Base-by-base conservation (phyloP, 306 rosid genomes). In the Clitoria ternatea region DNA sequence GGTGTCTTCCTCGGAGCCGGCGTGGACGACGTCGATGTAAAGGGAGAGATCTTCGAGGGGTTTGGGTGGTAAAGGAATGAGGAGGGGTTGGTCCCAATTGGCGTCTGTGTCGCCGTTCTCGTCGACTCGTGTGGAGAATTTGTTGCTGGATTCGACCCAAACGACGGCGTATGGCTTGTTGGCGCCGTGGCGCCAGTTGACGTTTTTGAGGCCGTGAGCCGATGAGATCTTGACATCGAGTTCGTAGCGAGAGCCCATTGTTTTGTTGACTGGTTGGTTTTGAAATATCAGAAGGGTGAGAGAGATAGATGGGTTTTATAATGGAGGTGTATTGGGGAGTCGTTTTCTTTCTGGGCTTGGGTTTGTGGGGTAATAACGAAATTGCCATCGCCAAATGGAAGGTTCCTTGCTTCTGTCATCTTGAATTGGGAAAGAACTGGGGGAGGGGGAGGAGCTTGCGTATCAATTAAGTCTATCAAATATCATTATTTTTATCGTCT, bases 171-270 rank as follows among this genome's bases (percentile, higher is more conserved):
- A 93, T 0, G 98, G 94, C 43, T 47, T 76, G 64, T 73, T 74
- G 0, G 73, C 22, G 4, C 98, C 98, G 75, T 87, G 33, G 22
- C 92, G 92, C 98, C 98, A 90, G 78, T 93, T 93, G 49, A 92
- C 85, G 84, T 92, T 92, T 81, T 92, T 92, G 27, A 92, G 79
- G 13, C 71, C 83, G 15, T 33, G 81, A 1, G 96, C 98, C 2
- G 90, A 85, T 4, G 77, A 1, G 15, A 92, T 44, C 59, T 76
- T 86, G 2, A 90, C 29, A 37, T 92, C 90, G 1, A 90, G 61
- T 56, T 92, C 93, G 57, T 82, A 81, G 4, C 85, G 84, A 50
- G 92, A 80, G 4, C 85, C 90, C 94, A 89, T 92, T 26, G 11
- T 50, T 6, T 37, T 1, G 65, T 30, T 59, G 42, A 30, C 43